These are phyloP conservation scores for Vigna reflexopilosa DNA, from an alignment of 306 rosid genomes.

Conservation along the genomic window DNA sequence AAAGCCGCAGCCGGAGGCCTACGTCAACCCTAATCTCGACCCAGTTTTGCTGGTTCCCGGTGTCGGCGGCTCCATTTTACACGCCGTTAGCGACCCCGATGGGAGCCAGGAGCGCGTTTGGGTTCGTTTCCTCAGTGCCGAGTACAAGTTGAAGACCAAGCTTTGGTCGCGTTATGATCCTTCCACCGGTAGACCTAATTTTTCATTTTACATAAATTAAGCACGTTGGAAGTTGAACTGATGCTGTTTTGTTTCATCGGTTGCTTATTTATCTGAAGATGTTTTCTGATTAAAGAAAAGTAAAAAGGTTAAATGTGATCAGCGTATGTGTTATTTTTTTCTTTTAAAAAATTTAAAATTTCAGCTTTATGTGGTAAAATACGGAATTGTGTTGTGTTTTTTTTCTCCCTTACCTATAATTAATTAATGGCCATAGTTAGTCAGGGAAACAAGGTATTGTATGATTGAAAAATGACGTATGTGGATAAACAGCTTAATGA, in stretches of 20 bases:
- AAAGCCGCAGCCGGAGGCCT: constrained; percentile 65
- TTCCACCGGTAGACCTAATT: constrained; percentile 63
- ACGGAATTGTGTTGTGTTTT: not conserved
- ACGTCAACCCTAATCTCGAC: constrained; percentile 77
- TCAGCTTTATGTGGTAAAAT: not conserved
- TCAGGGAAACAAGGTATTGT: not conserved
- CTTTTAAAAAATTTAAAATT: not conserved
- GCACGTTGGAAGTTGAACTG: constrained; percentile 4
- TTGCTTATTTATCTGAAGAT: not conserved
- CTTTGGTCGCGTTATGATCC: constrained; percentile 95
- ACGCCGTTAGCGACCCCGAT: constrained; percentile 58
- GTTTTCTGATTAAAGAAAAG: not conserved
- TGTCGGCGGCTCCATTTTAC: constrained; percentile 80
- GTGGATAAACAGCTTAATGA: not conserved
- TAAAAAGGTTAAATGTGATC: constrained; percentile 14
- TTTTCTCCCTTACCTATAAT: not conserved
- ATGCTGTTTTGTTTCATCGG: constrained; percentile 9
- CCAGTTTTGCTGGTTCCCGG: constrained; percentile 94
- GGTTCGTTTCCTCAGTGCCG: constrained; percentile 84
- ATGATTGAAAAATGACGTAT: not conserved
- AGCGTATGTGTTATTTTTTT: not conserved
- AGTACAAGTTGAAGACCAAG: constrained; percentile 76
- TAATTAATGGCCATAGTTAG: constrained; percentile 15
- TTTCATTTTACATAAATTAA: not conserved
- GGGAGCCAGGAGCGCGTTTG: constrained; percentile 84